Evolutionary conservation across 257 asterid species (phyloP).

Genomic region (Nyctanthes arbortristis): DNA sequence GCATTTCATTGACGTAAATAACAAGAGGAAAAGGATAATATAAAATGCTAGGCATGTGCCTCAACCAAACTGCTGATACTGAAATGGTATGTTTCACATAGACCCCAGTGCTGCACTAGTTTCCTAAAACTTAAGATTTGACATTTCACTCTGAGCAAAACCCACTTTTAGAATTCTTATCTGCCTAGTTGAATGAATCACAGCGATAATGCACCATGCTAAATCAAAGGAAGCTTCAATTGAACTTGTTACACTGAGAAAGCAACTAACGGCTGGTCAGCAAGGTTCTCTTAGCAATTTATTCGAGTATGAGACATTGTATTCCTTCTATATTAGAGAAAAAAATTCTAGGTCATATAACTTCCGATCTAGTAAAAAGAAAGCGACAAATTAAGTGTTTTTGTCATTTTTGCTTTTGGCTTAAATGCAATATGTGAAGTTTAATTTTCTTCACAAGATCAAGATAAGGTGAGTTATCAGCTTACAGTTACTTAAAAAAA

Average conservation of each 20-base stretch:
- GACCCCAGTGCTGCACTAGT: conserved; percentile 3
- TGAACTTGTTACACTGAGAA: background rate
- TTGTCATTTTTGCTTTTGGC: no score
- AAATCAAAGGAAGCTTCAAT: background rate
- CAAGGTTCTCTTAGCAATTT: no score
- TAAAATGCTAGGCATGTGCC: conserved; percentile 11
- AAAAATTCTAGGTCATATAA: background rate
- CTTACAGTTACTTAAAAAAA: background rate
- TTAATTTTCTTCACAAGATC: background rate
- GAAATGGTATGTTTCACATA: conserved; percentile 6
- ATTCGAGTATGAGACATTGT: background rate
- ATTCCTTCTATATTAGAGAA: background rate
- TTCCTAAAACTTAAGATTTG: conserved; percentile 8
- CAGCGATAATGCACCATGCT: background rate
- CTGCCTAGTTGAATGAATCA: background rate
- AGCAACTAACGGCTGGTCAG: background rate
- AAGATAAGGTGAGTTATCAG: background rate
- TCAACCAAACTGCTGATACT: conserved; percentile 13
- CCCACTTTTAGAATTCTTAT: background rate
- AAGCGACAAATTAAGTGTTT: no score
- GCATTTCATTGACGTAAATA: conserved; percentile 12
- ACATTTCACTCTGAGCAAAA: conserved; percentile 1
- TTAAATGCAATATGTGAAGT: background rate
- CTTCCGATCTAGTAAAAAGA: no score
- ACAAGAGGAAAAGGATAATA: conserved; percentile 9